phyloP scores from a whole-genome alignment of 1,284 basidiomycete species.

The Marasmius sp. region DNA sequence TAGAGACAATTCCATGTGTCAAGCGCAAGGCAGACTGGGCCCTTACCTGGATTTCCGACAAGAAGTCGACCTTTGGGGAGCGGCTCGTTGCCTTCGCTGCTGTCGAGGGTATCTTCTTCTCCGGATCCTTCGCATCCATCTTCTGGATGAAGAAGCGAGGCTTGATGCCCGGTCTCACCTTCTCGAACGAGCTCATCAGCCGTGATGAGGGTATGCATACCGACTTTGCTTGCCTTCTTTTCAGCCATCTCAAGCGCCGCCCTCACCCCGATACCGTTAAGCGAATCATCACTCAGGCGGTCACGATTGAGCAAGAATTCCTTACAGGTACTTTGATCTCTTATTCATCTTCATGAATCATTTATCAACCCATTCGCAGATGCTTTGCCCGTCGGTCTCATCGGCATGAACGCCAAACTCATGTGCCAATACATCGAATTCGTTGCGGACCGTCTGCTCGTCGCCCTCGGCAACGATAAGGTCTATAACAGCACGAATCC shows the following conservation, averaged over 20 bases:
- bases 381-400: conserved; percentile 52
- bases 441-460: conserved; percentile 80
- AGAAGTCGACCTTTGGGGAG: conserved; percentile 83
- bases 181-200: conserved; percentile 97
- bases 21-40: conserved; percentile 95
- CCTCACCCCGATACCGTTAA: conserved; percentile 68
- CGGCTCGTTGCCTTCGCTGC: conserved; percentile 94
- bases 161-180: conserved; percentile 95
- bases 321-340: conserved; percentile 42
- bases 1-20: conserved; percentile 93
- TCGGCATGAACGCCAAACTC: conserved; percentile 68
- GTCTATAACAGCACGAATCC: conserved; percentile 79
- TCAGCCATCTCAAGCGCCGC: conserved; percentile 75
- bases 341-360: background rate
- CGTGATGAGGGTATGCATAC: conserved; percentile 99
- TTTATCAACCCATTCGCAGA: conserved; percentile 28
- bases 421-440: conserved; percentile 88
- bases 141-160: conserved; percentile 99
- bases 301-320: conserved; percentile 70
- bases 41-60: conserved; percentile 88
- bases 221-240: conserved; percentile 95
- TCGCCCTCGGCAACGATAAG: conserved; percentile 83
- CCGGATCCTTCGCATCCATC: conserved; percentile 92
- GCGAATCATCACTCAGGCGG: conserved; percentile 71
- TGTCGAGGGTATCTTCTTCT: conserved; percentile 98